Evolutionary conservation across 2,329 filamentous ascomycete species (phyloP).

Genomic region (Alternaria brassicicola): DNA sequence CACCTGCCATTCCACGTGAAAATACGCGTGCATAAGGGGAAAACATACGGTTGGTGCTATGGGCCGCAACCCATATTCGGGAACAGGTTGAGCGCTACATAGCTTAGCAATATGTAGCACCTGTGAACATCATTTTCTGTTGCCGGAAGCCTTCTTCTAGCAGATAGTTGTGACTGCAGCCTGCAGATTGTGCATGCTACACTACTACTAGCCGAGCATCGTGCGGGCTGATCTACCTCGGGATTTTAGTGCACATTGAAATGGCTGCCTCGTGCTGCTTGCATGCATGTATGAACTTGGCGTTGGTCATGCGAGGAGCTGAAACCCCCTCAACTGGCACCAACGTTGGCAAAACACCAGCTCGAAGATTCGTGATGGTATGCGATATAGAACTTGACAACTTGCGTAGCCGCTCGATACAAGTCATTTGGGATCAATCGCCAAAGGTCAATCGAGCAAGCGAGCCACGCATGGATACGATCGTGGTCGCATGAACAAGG

Average conservation of each 20-base stretch:
- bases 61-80: conserved; percentile 1
- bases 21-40: conserved; percentile 2
- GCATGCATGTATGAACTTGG: conserved; percentile 12
- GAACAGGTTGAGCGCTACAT: background rate
- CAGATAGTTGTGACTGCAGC: background rate
- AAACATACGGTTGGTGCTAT: background rate
- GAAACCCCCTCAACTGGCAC: background rate
- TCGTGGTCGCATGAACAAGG: conserved; percentile 4
- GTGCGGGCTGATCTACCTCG: conserved; percentile 7
- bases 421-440: background rate
- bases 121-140: background rate
- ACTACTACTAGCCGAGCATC: conserved; percentile 3
- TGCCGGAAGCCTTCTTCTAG: conserved; percentile 8
- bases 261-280: conserved; percentile 6
- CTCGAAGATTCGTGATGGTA: background rate
- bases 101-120: background rate
- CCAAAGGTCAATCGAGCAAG: background rate
- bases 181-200: conserved; percentile 6
- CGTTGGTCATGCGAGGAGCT: background rate
- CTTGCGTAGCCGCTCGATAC: background rate
- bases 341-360: background rate
- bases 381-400: background rate
- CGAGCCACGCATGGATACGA: conserved; percentile 1
- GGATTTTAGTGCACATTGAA: conserved; percentile 2
- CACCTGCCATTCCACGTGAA: conserved; percentile 22